Evolutionary conservation across 495 filamentous ascomycete genomes (phyloP).

Genomic region (Penicillium cosmopolitanum): DNA sequence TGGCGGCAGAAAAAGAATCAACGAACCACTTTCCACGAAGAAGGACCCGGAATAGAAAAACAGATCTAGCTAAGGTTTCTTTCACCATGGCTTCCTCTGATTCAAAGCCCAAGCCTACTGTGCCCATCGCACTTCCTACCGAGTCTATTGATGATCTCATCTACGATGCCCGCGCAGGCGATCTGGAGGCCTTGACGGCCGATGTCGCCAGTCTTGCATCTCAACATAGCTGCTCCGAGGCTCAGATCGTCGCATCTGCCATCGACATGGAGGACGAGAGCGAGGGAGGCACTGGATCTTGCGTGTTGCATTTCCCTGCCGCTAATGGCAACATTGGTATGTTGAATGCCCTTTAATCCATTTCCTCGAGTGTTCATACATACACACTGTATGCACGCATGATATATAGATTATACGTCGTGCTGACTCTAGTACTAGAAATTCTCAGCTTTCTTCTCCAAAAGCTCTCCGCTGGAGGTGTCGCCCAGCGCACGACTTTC

Average conservation of each 20-base stretch:
- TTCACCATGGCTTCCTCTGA: constrained; percentile 12
- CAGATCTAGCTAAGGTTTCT: not conserved
- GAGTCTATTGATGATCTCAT: constrained; percentile 88
- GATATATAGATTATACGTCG: not conserved
- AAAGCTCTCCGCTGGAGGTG: constrained; percentile 35
- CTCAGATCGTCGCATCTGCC: constrained; percentile 64
- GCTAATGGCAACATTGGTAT: constrained; percentile 85
- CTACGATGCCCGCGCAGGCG: constrained; percentile 77
- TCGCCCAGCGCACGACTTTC: constrained; percentile 36
- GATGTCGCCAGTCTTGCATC: constrained; percentile 60
- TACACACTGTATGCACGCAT: not conserved
- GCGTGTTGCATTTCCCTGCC: constrained; percentile 81
- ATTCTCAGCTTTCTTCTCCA: constrained; percentile 54
- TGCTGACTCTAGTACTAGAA: constrained; percentile 32
- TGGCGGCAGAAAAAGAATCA: constrained; percentile 1
- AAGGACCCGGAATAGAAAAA: not conserved
- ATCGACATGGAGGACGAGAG: constrained; percentile 74
- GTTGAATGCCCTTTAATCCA: constrained; percentile 5
- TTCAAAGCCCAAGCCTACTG: constrained; percentile 34
- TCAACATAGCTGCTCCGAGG: constrained; percentile 53
- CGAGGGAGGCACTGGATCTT: constrained; percentile 47
- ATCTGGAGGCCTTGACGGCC: constrained; percentile 67
- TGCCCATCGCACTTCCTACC: constrained; percentile 55
- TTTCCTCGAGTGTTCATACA: not conserved
- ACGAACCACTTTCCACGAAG: not conserved